A percentile compares a stretch with the other conserved stretches of the same genome.
phyloP scores from a whole-genome alignment of 176 grass and related monocot species.

The Bromus sterilis region DNA sequence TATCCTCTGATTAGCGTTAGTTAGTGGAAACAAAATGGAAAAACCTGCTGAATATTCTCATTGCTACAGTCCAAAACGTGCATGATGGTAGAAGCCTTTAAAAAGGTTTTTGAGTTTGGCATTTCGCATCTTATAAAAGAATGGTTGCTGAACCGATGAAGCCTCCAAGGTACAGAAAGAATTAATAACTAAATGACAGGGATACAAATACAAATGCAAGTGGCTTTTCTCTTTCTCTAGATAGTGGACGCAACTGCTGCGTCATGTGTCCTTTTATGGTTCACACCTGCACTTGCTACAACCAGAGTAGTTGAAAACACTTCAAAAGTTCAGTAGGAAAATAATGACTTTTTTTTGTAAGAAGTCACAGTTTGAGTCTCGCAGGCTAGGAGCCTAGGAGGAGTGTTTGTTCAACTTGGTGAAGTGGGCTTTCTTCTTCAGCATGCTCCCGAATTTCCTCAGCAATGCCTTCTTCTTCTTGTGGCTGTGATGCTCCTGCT shows the following conservation, averaged over 20 bases:
- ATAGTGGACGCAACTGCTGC: background rate
- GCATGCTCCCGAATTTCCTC: constrained; percentile 80
- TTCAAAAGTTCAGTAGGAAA: background rate
- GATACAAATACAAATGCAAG: background rate
- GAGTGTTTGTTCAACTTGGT: constrained; percentile 46
- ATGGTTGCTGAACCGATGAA: background rate
- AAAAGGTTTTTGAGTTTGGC: background rate
- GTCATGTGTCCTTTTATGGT: background rate
- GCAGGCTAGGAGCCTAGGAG: background rate
- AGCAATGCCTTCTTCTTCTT: constrained; percentile 92
- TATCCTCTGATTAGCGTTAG: background rate
- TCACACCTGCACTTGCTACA: constrained; percentile 3
- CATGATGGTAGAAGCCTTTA: background rate
- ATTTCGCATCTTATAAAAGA: background rate
- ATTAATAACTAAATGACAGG: background rate
- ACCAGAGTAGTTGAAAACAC: background rate
- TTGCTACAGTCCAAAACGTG: background rate
- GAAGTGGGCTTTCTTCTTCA: constrained; percentile 86
- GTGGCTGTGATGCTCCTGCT: constrained; percentile 37
- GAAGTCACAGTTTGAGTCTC: background rate
- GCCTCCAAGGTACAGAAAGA: background rate
- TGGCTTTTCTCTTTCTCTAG: background rate
- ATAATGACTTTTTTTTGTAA: background rate
- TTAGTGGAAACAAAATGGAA: background rate
- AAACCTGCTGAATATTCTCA: background rate